Evolutionary conservation across 2,329 filamentous ascomycete species (phyloP), one percentile per base, ranked within the genome.

Genomic region (Ophiostoma ips): DNA sequence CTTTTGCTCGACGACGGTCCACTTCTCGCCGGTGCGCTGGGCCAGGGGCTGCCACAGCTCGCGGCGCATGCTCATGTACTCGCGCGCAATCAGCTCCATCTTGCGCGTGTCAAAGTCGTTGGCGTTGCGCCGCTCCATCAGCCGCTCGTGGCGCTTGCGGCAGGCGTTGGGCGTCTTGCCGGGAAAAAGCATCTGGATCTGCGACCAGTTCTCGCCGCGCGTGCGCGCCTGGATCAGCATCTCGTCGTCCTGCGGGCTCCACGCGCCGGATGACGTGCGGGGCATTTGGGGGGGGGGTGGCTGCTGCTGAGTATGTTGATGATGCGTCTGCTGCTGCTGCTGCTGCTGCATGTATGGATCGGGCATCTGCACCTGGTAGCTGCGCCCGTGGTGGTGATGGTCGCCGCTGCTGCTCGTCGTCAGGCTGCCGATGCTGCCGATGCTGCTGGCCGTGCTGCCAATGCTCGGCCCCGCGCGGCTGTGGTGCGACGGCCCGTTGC

Each of bases 111-210:
- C 84, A 82, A 86, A 92, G 59, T 89, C 83, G 58, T 87, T 82
- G 45, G 80, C 77, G 52, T 81, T 79, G 61, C 73, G 75, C 56
- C 82, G 79, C 66, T 90, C 84, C 72, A 90, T 81, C 56, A 94
- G 69, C 37, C 87, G 76, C 66, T 94, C 87, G 60, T 94, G 87
- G 50, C 87, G 79, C 68, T 94, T 94, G 56, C 87, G 84, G 67
- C 87, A 94, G 16, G 88, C 88, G 63, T 92, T 92, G 52, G 83
- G 70, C 9, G 77, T 79, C 70, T 94, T 94, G 62, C 67, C 72
- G 1, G 82, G 83, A 63, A 94, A 94, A 54, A 74, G 77, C 54
- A 73, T 72, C 58, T 87, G 81, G 61, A 94, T 92, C 58, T 86
- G 82, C 49, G 77, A 76, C 87, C 87, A 94, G 66, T 89, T 90